Conservation (phyloP, 78 protist species). For the Salpingoeca rosetta region DNA sequence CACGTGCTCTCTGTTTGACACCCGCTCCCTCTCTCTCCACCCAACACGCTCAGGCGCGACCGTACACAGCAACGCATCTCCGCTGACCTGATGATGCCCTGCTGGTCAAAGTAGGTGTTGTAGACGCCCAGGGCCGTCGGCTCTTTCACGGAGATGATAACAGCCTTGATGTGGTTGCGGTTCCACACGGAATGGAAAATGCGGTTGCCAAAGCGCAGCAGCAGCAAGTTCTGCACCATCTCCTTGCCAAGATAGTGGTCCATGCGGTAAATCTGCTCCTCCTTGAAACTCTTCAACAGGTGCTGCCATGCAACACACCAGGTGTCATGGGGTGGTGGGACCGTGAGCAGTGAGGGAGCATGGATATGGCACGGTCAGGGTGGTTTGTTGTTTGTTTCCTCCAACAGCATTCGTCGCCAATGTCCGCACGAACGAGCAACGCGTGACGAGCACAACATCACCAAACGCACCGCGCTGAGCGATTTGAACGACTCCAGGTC, state of each 20-base stretch:
- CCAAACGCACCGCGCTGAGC: not conserved
- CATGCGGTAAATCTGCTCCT: constrained; percentile 71
- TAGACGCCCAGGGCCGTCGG: constrained; percentile 75
- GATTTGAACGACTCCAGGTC: not conserved
- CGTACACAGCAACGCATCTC: no score
- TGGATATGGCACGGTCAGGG: no score
- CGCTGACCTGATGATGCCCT: constrained; percentile 89
- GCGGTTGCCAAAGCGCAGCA: constrained; percentile 78
- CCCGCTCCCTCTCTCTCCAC: no score
- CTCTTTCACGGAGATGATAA: constrained; percentile 87
- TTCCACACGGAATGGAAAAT: constrained; percentile 84
- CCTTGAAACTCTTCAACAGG: constrained; percentile 46
- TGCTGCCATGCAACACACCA: no score
- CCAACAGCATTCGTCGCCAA: no score
- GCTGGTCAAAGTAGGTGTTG: constrained; percentile 89
- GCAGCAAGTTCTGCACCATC: constrained; percentile 81
- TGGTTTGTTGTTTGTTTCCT: no score
- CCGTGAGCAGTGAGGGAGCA: no score
- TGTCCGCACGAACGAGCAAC: no score
- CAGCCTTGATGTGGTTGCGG: constrained; percentile 46
- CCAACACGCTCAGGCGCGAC: no score
- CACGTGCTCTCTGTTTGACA: no score
- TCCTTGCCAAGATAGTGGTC: constrained; percentile 96
- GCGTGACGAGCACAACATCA: no score
- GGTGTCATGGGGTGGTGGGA: no score